A percentile compares a stretch with the other conserved stretches of the same genome.
phyloP scores from a whole-genome alignment of 805 yeast species.

The Candida easanensis region DNA sequence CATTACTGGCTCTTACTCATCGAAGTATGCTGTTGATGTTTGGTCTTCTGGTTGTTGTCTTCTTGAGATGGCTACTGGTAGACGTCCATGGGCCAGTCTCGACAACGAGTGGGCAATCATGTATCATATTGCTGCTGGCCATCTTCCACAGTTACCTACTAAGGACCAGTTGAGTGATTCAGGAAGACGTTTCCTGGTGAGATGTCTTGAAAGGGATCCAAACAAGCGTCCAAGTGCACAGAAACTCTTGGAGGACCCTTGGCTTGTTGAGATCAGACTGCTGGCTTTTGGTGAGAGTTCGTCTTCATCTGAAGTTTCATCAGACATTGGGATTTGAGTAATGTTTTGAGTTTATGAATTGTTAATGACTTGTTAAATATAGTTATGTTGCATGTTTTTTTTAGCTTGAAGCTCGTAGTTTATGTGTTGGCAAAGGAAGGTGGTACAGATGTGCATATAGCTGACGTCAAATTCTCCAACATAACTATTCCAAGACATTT shows the following conservation, averaged over 20 bases:
- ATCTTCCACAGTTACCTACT: slow-evolving; percentile 80
- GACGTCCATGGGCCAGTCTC: slow-evolving; percentile 93
- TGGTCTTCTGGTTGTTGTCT: slow-evolving; percentile 98
- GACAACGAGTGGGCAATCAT: slow-evolving; percentile 98
- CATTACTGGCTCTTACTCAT: slow-evolving; percentile 64
- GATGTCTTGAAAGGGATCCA: slow-evolving; percentile 84
- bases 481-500: too few relatives aligned
- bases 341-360: not conserved
- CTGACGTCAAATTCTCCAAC: too few relatives aligned
- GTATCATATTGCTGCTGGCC: slow-evolving; percentile 97
- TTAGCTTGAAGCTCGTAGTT: too few relatives aligned
- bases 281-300: slow-evolving; percentile 57
- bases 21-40: slow-evolving; percentile 56
- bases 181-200: slow-evolving; percentile 68
- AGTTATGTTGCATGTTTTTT: not conserved
- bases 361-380: not conserved
- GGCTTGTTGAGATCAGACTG: slow-evolving; percentile 74
- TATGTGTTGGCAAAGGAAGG: too few relatives aligned
- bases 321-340: slow-evolving; percentile 18
- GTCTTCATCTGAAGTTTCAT: slow-evolving; percentile 25
- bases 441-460: too few relatives aligned
- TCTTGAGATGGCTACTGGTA: slow-evolving; percentile 93
- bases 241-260: slow-evolving; percentile 82
- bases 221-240: slow-evolving; percentile 76
- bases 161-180: slow-evolving; percentile 71